Base-by-base conservation (phyloP, 2,329 filamentous ascomycete genomes). In the Alternaria gaisen region DNA sequence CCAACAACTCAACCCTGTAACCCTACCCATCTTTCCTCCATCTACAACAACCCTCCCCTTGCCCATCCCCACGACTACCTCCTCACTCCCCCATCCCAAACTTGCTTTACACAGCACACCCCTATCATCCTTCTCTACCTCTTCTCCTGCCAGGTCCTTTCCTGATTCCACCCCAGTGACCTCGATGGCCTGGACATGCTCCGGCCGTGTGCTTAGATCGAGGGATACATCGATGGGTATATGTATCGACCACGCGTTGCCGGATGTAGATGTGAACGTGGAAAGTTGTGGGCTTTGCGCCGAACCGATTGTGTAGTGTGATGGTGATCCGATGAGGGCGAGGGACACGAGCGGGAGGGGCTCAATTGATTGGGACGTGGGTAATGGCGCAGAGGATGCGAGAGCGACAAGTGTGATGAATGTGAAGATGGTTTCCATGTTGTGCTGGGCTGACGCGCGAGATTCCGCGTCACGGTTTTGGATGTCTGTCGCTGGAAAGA, bases 191-290 rank as follows among this genome's bases (percentile, higher is more conserved):
- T 72, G 68, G 7, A 70, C 26, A 20, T 48, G 44, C 12, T 69
- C 28, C 0, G 70, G 68, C 3, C 64, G 57, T 28, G 61, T 44
- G n/a, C 64, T 64, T 16, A 71, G 58, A 22, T 66, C 68, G 8
- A 72, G 54, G 5, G 60, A 57, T 38, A 67, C 59, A 4, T 69
- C 70, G 3, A 72, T 62, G 16, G 63, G 36, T n/a, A 71, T 10
- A 5, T 58, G 61, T 24, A 72, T 58, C 26, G 60, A 53, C 20
- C 57, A 51, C n/a, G 56, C 64, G 26, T 51, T 53, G 16, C 20
- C 20, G 5, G 32, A 36, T 16, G 46, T 11, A 30, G 28, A 30
- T 11, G 28, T 30, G 11, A 30, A 50, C 11, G 20, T 38, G 46
- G 30, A 22, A 8, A 4, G 22, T 26, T 36, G 32, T 7, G 46